These are phyloP conservation scores for Hericium erinaceus DNA, from an alignment of 768 basidiomycete species.

Conservation along the genomic window DNA sequence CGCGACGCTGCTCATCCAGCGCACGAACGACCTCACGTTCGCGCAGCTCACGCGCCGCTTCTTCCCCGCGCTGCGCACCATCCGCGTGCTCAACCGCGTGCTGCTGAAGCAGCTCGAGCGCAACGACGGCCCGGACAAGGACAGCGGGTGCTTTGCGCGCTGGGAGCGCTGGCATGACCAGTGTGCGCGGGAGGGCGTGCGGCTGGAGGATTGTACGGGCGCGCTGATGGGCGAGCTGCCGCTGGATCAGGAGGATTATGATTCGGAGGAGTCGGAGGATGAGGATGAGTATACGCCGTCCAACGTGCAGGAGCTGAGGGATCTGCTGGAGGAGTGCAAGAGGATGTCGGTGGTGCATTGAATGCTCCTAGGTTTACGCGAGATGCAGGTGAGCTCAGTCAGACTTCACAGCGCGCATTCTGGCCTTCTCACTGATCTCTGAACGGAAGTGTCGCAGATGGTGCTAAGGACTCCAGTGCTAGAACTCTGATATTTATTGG, in stretches of 20 bases:
- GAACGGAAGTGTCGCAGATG: too few relatives aligned
- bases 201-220: conserved; percentile 74
- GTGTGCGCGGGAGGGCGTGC: conserved; percentile 38
- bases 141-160: conserved; percentile 29
- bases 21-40: conserved; percentile 61
- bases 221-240: conserved; percentile 41
- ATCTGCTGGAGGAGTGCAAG: conserved; percentile 12
- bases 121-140: conserved; percentile 36
- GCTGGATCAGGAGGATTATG: conserved; percentile 24
- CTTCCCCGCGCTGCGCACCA: conserved; percentile 52
- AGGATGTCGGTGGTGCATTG: conserved; percentile 5
- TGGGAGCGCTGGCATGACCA: conserved; percentile 66
- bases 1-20: conserved; percentile 30
- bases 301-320: conserved; percentile 13
- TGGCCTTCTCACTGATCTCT: too few relatives aligned
- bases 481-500: too few relatives aligned
- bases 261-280: conserved; percentile 20
- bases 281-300: conserved; percentile 14
- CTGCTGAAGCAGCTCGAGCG: conserved; percentile 51
- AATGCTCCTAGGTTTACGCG: too few relatives aligned
- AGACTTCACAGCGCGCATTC: too few relatives aligned
- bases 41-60: conserved; percentile 39
- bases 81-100: conserved; percentile 48
- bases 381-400: not conserved
- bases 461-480: too few relatives aligned